Percentiles rank a stretch among this genome's conserved stretches.
phyloP scores from a whole-genome alignment of 2,329 filamentous ascomycete genomes.

The Drechslerella coelobrocha region DNA sequence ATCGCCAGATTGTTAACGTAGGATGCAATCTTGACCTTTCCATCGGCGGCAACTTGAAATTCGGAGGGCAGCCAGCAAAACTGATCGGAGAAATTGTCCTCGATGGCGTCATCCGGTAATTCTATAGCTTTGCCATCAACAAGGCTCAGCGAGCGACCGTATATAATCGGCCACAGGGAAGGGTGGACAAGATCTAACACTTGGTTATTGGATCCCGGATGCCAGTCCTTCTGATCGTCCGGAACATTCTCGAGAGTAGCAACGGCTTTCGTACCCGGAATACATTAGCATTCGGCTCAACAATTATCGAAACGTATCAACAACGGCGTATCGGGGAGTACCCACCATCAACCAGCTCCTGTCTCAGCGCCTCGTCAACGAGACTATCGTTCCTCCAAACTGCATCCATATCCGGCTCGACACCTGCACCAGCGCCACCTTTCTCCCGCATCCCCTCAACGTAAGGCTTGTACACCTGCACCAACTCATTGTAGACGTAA shows the following conservation, averaged over 20 bases:
- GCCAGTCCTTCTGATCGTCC: constrained; percentile 66
- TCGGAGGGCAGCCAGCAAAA: constrained; percentile 46
- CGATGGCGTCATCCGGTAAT: constrained; percentile 20
- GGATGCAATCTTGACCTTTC: constrained; percentile 36
- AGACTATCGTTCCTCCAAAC: constrained; percentile 38
- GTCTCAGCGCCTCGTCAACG: constrained; percentile 23
- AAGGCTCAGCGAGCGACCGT: constrained; percentile 57
- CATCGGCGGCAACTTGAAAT: constrained; percentile 30
- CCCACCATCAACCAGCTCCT: constrained; percentile 42
- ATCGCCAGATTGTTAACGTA: constrained; percentile 41
- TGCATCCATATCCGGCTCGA: constrained; percentile 47
- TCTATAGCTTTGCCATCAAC: constrained; percentile 31
- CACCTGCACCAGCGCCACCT: constrained; percentile 14
- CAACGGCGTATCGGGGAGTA: background rate
- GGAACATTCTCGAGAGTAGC: constrained; percentile 63
- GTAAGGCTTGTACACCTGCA: constrained; percentile 30
- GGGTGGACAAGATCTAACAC: constrained; percentile 71
- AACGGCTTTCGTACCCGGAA: constrained; percentile 57
- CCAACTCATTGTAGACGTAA: constrained; percentile 26
- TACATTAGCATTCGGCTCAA: background rate
- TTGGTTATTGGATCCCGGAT: constrained; percentile 65
- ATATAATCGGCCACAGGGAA: constrained; percentile 68
- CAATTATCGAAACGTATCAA: background rate
- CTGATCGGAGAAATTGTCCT: constrained; percentile 22
- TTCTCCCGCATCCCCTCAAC: constrained; percentile 16